Conservation (phyloP, 768 basidiomycete genomes). For the Lentinus brumalis region DNA sequence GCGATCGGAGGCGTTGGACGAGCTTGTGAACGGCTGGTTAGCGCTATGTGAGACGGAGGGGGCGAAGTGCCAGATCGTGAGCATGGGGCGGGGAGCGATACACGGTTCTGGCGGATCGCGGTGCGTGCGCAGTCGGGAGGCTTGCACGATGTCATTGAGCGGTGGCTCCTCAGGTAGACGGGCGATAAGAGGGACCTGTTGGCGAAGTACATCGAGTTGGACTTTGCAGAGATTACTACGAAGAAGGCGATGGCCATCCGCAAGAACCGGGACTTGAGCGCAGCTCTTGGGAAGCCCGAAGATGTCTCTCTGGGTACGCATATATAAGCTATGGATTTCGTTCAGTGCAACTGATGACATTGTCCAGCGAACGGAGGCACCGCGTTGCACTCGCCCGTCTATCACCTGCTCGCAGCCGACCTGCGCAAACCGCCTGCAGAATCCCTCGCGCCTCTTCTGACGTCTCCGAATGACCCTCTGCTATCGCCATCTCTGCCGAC, state of each 20-base stretch:
- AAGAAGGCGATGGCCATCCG: constrained; percentile 83
- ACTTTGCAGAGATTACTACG: constrained; percentile 84
- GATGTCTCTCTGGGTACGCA: constrained; percentile 47
- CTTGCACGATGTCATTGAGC: neutral
- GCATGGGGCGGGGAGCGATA: constrained; percentile 93
- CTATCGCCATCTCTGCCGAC: constrained; percentile 73
- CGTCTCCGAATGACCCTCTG: constrained; percentile 32
- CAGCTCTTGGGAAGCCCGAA: constrained; percentile 48
- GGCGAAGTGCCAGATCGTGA: constrained; percentile 82
- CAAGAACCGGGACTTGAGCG: constrained; percentile 60
- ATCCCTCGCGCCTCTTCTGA: constrained; percentile 44
- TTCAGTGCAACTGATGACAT: neutral
- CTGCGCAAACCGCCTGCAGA: constrained; percentile 61
- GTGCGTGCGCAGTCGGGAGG: constrained; percentile 48
- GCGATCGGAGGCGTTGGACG: constrained; percentile 78
- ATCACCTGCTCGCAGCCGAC: constrained; percentile 78
- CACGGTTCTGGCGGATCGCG: constrained; percentile 88
- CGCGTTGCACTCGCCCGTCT: constrained; percentile 53
- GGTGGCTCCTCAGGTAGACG: constrained; percentile 43
- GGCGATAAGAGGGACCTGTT: constrained; percentile 52
- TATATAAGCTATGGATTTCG: neutral
- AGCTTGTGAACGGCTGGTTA: constrained; percentile 70
- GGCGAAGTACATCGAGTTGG: constrained; percentile 79
- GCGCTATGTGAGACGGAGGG: constrained; percentile 42
- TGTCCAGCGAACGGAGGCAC: constrained; percentile 62